These are phyloP conservation scores for Baffinella frigidus DNA, from an alignment of 208 protist genomes.

Conservation along the genomic window DNA sequence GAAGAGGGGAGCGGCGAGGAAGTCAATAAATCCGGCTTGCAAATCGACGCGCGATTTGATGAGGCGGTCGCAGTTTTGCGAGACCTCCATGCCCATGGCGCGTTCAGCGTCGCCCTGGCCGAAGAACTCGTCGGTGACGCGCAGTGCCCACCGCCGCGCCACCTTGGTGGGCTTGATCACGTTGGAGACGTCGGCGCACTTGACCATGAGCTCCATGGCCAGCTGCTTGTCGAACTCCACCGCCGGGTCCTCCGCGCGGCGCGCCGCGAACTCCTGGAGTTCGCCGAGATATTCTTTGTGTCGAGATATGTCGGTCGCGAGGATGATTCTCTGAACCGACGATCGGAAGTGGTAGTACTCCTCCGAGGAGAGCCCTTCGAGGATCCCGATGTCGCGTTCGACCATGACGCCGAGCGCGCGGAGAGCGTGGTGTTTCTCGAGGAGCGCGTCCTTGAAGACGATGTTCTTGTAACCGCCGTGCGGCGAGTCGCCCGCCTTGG, in stretches of 20 bases:
- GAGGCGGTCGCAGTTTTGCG: background rate
- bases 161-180: conserved; percentile 59
- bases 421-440: conserved; percentile 75
- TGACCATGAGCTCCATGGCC: conserved; percentile 64
- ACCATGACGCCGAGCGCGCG: background rate
- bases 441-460: too few species aligned
- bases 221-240: background rate
- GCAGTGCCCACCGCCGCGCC: conserved; percentile 61
- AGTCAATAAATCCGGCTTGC: background rate
- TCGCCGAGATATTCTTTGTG: too few species aligned
- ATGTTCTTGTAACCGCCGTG: too few species aligned
- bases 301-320: conserved; percentile 73
- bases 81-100: background rate
- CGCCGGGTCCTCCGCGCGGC: background rate
- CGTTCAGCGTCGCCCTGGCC: background rate
- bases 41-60: background rate
- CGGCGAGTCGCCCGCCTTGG: background rate
- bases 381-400: conserved; percentile 20
- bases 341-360: conserved; percentile 65
- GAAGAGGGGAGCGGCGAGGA: background rate
- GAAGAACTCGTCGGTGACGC: conserved; percentile 72
- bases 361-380: conserved; percentile 31
- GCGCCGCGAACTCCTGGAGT: background rate
- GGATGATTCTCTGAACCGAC: conserved; percentile 68
- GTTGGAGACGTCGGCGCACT: conserved; percentile 74